Base-by-base conservation (phyloP, 257 asterid genomes). In the Salvia miltiorrhiza region DNA sequence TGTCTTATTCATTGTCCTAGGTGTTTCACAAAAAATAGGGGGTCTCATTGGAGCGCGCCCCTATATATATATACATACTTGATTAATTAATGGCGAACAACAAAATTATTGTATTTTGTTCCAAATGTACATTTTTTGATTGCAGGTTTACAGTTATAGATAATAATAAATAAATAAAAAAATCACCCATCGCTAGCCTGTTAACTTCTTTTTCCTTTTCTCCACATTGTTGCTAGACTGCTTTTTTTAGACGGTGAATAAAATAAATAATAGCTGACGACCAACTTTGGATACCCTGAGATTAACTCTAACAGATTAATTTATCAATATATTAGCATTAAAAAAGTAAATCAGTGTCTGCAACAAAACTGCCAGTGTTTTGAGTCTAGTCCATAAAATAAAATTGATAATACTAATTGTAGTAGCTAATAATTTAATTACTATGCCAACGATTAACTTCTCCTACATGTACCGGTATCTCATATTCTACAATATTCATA, bases 241-340 rank as follows among this genome's bases (percentile, higher is more conserved):
- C n/a, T 53, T 50, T 53, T 28, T 55, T 40, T 2, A 0, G 26
- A 6, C 23, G 16, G 30, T 65, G 68, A 33, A 23, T 35, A 9
- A 10, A 58, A 74, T 67, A 19, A 60, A 50, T 60, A n/a, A 41
- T 26, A 45, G 10, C 28, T 65, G 1, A 33, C 7, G 10, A 54
- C 45, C 52, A 43, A 63, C 82, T 69, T 78, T 28, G 78, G 78
- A 79, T 79, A 32, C 84, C 72, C 72, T 67, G 67, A 44, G 78
- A 55, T 73, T 67, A 30, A 58, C 67, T 52, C 60, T 23, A 68
- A 72, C 41, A 33, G 48, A 57, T 41, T 54, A 41, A 63, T 48
- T 70, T 65, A 47, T 43, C 30, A n/a, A 69, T n/a, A 64, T 17
- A 71, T 1, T 14, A 75, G 13, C 41, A 21, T 45, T 50, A 21